A percentile compares a stretch with the other conserved stretches of the same genome.
Evolutionary conservation across 192 early-diverging fungal genomes (phyloP).

Genomic region (Coemansia sp.): DNA sequence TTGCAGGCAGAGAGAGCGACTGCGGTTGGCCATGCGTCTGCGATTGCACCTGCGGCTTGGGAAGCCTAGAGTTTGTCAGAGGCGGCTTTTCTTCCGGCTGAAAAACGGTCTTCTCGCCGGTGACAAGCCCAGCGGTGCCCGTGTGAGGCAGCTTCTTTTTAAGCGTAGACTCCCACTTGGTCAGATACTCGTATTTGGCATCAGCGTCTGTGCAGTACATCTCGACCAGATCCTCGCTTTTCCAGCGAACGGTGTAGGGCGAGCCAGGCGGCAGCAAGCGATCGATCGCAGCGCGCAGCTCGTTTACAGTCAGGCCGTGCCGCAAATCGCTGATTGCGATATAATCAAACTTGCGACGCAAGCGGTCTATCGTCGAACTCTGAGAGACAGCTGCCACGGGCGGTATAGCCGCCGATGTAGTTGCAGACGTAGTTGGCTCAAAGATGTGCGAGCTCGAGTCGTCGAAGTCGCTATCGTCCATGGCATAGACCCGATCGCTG

Average conservation of each 20-base stretch:
- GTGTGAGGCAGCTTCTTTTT: conserved; percentile 31
- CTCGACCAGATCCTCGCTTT: conserved; percentile 33
- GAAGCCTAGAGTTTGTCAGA: neutral
- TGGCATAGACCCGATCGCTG: conserved; percentile 26
- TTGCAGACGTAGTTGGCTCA: conserved; percentile 5
- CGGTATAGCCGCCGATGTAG: neutral
- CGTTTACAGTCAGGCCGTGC: conserved; percentile 35
- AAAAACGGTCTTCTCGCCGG: conserved; percentile 8
- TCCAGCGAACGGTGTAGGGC: conserved; percentile 28
- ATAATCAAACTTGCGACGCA: conserved; percentile 28
- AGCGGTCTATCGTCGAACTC: conserved; percentile 21
- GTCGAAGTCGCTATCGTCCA: conserved; percentile 25
- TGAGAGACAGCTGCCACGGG: neutral
- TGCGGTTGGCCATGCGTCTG: neutral
- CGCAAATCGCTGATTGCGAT: conserved; percentile 36
- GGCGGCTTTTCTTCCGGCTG: neutral
- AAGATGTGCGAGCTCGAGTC: conserved; percentile 33
- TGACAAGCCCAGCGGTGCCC: conserved; percentile 35
- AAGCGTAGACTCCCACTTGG: conserved; percentile 36
- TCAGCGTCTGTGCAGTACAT: conserved; percentile 30
- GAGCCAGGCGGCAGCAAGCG: conserved; percentile 13
- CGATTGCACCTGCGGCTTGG: conserved; percentile 1
- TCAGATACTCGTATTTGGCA: conserved; percentile 22
- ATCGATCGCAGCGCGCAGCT: conserved; percentile 32
- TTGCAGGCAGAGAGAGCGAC: neutral